These are phyloP conservation scores for Avicennia marina DNA, from an alignment of 257 asterid genomes.

Conservation along the genomic window DNA sequence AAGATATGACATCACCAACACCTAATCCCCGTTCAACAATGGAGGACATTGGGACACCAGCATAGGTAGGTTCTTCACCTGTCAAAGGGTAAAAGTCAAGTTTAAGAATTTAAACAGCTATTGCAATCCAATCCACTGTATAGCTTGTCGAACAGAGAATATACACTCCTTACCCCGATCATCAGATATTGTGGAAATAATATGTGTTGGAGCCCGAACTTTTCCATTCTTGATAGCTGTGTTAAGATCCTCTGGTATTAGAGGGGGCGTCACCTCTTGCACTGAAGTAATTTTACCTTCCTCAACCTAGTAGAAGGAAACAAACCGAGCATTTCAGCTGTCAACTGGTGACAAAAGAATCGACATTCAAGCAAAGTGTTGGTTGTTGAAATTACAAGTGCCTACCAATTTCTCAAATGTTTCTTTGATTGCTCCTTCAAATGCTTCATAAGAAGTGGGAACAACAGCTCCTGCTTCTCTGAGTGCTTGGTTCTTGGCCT, in stretches of 20 bases:
- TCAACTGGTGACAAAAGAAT: background rate
- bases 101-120: slow-evolving; percentile 18
- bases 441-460: slow-evolving; percentile 93
- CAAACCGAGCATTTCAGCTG: slow-evolving; percentile 17
- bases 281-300: slow-evolving; percentile 71
- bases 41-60: slow-evolving; percentile 97
- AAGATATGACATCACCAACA: slow-evolving; percentile 91
- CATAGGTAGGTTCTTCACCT: slow-evolving; percentile 98
- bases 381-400: background rate
- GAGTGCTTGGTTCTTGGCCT: slow-evolving; percentile 95
- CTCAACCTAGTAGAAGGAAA: slow-evolving; percentile 50
- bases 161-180: slow-evolving; percentile 63
- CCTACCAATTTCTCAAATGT: slow-evolving; percentile 76
- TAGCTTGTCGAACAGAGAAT: background rate
- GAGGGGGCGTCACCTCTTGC: slow-evolving; percentile 91
- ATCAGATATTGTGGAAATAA: slow-evolving; percentile 95
- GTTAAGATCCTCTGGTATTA: slow-evolving; percentile 95
- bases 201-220: slow-evolving; percentile 98
- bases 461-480: slow-evolving; percentile 96
- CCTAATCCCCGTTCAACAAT: slow-evolving; percentile 94
- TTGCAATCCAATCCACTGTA: no score
- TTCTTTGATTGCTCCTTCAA: slow-evolving; percentile 82
- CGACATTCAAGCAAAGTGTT: background rate
- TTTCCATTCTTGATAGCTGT: slow-evolving; percentile 92
- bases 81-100: slow-evolving; percentile 23